Conservation (phyloP, 1,284 basidiomycete genomes). For the Peniophora sp. region DNA sequence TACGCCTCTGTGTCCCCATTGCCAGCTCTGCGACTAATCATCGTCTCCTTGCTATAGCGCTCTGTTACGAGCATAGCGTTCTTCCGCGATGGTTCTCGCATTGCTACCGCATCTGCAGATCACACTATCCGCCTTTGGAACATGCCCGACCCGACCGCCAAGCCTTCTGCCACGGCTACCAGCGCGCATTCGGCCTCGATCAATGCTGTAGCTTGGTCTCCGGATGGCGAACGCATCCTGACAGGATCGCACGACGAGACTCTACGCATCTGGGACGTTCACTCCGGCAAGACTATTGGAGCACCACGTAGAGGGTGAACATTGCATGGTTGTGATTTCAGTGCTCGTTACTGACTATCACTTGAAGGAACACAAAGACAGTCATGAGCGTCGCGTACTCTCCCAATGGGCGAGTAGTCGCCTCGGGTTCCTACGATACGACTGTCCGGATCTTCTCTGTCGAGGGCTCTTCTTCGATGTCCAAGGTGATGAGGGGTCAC, state of each 20-base stretch:
- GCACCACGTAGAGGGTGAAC: neutral
- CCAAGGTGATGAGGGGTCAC: neutral
- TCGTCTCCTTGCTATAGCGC: neutral
- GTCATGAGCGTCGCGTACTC: neutral
- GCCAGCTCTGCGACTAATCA: too few relatives aligned
- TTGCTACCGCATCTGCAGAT: constrained; percentile 10
- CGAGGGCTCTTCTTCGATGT: neutral
- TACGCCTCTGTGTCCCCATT: too few relatives aligned
- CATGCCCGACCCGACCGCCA: neutral
- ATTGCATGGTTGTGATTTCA: too few relatives aligned
- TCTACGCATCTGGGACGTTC: neutral
- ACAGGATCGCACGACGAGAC: neutral
- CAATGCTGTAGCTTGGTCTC: neutral
- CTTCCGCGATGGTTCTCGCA: neutral
- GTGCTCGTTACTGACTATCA: too few relatives aligned
- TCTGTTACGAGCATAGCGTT: neutral
- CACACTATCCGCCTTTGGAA: constrained; percentile 4
- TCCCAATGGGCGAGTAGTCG: neutral
- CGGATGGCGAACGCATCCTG: neutral
- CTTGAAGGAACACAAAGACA: neutral
- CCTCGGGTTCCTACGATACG: neutral
- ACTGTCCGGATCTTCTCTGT: neutral
- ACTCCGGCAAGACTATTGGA: neutral
- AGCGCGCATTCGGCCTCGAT: neutral
- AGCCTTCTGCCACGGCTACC: neutral